Conservation (phyloP, 345 rosid species). For the Brassica juncea region DNA sequence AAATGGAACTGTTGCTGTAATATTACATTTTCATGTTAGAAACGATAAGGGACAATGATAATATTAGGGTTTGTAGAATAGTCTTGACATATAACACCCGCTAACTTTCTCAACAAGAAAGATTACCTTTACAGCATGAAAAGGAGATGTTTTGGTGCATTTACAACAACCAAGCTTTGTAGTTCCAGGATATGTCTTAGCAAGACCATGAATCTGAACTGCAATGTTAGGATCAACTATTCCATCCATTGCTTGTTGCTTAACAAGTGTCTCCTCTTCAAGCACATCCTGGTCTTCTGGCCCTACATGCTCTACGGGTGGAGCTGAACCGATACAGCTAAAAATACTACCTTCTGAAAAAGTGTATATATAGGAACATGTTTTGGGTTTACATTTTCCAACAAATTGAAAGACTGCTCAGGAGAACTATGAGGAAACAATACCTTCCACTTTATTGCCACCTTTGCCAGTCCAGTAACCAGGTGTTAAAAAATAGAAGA, state of each 20-base stretch:
- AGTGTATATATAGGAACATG: not conserved
- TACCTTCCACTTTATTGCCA: conserved; percentile 73
- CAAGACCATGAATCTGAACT: conserved; percentile 77
- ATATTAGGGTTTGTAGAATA: not conserved
- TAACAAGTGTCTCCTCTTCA: conserved; percentile 72
- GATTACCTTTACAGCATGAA: conserved; percentile 74
- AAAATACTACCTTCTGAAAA: conserved; percentile 75
- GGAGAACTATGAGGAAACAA: not conserved
- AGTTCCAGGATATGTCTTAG: conserved; percentile 70
- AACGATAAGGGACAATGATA: not conserved
- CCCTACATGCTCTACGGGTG: conserved; percentile 49
- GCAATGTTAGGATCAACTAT: conserved; percentile 57
- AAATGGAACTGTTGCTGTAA: not conserved
- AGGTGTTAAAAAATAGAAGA: conserved; percentile 70
- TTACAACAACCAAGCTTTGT: conserved; percentile 58
- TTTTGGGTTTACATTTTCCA: conserved; percentile 14
- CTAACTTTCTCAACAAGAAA: not conserved
- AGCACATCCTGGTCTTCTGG: conserved; percentile 85
- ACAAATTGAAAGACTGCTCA: not conserved
- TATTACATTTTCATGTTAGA: not conserved
- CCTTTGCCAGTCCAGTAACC: conserved; percentile 88
- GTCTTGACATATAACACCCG: not conserved
- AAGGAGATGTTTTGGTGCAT: conserved; percentile 74
- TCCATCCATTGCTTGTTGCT: conserved; percentile 52
- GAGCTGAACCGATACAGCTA: conserved; percentile 64